A percentile compares a stretch with the other conserved stretches of the same genome.
Conservation (phyloP, 495 filamentous ascomycete species). For the Aspergillus asperescens region DNA sequence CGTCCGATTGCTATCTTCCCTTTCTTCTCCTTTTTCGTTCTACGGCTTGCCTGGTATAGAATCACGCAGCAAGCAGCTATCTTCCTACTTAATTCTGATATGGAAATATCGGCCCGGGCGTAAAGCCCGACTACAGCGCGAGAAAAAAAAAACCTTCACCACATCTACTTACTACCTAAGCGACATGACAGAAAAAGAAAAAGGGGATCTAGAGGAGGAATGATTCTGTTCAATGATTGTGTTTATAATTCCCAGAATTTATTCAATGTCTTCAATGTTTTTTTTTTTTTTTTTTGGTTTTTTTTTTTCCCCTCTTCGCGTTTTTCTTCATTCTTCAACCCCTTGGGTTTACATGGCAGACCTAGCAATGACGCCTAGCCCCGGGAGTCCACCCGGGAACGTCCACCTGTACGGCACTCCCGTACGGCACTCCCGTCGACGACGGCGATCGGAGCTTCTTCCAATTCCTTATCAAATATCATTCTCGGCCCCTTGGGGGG, state of each 20-base stretch:
- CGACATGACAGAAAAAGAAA: conserved; percentile 5
- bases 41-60: conserved; percentile 11
- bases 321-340: no score
- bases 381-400: no score
- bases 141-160: no score
- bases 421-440: no score
- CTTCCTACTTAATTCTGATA: conserved; percentile 5
- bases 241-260: conserved; percentile 11
- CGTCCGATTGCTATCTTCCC: neutral
- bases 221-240: conserved; percentile 8
- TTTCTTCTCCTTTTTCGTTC: neutral
- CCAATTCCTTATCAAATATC: no score
- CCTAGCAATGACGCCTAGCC: no score
- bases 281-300: neutral
- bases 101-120: neutral
- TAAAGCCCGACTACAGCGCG: neutral
- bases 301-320: neutral
- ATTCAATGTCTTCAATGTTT: neutral
- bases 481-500: no score
- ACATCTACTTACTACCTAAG: neutral
- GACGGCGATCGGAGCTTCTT: no score
- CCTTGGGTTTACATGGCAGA: no score
- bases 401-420: no score
- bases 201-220: neutral
- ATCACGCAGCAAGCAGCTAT: neutral